These are phyloP conservation scores for Naegleria fowleri DNA, from an alignment of 208 protist species.

Conservation along the genomic window DNA sequence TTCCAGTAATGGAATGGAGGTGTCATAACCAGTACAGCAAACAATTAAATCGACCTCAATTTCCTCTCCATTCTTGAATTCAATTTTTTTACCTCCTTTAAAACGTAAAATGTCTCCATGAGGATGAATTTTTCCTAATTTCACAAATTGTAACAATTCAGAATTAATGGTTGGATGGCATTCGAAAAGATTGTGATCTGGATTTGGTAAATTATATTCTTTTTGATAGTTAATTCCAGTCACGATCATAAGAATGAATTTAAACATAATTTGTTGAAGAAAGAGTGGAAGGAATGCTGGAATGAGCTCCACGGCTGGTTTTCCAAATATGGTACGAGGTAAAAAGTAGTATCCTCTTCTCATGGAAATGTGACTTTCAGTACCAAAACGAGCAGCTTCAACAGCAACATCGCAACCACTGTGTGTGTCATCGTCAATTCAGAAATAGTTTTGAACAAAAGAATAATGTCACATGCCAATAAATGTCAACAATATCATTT, in stretches of 20 bases:
- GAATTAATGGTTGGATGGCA: conserved; percentile 38
- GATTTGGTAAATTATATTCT: conserved; percentile 33
- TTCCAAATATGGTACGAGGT: conserved; percentile 32
- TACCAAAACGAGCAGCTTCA: conserved; percentile 29
- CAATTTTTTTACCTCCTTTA: neutral
- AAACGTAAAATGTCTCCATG: conserved; percentile 28
- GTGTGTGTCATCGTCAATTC: no score
- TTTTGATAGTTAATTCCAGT: conserved; percentile 27
- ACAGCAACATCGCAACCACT: conserved; percentile 28
- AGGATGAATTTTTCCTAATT: conserved; percentile 33
- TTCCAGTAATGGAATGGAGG: conserved; percentile 3
- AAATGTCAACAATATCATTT: no score
- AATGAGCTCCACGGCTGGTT: conserved; percentile 22
- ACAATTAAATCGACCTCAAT: conserved; percentile 33
- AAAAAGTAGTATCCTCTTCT: conserved; percentile 38
- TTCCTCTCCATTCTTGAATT: conserved; percentile 30
- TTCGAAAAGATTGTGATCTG: conserved; percentile 36
- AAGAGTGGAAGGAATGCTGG: conserved; percentile 25
- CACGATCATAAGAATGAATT: neutral
- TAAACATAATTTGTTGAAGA: conserved; percentile 22
- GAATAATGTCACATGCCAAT: no score
- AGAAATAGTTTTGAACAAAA: no score
- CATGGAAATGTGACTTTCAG: conserved; percentile 23
- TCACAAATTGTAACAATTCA: conserved; percentile 38
- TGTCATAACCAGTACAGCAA: conserved; percentile 35